Percentiles rank a stretch among this genome's conserved stretches.
Conservation (phyloP, 129 eudicot genomes). For the Saussurea involucrata region DNA sequence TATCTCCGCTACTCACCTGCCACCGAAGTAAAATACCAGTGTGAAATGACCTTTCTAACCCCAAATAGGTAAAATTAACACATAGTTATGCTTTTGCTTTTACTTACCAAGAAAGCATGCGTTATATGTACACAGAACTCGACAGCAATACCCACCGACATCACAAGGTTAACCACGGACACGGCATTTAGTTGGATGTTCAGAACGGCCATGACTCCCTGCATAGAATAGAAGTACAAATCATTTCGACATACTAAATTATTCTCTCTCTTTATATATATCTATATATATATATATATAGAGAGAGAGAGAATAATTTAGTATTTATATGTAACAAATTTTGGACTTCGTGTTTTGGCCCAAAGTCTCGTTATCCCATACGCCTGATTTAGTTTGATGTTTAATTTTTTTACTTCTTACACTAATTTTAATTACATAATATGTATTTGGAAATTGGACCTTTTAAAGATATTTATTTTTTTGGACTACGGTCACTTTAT, state of each 20-base stretch:
- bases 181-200: constrained; percentile 92
- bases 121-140: constrained; percentile 97
- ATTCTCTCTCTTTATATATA: no score
- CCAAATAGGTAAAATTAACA: not conserved
- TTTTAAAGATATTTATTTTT: no score
- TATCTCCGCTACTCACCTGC: constrained; percentile 80
- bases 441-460: no score
- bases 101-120: constrained; percentile 95
- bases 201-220: constrained; percentile 98
- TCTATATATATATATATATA: no score
- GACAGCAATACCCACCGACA: constrained; percentile 96
- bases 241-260: not conserved
- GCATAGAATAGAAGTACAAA: constrained; percentile 16
- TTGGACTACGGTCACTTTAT: no score
- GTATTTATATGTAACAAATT: no score
- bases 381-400: no score
- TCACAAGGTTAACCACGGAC: constrained; percentile 94
- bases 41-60: constrained; percentile 9
- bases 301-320: no score
- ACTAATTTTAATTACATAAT: no score
- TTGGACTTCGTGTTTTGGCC: no score
- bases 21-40: not conserved
- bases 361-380: no score
- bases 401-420: no score
- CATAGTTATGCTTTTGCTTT: not conserved